Percentiles rank a stretch among this genome's conserved stretches.
Evolutionary conservation across 73 alveolate species (phyloP).

Genomic region (Uronychia binucleata): DNA sequence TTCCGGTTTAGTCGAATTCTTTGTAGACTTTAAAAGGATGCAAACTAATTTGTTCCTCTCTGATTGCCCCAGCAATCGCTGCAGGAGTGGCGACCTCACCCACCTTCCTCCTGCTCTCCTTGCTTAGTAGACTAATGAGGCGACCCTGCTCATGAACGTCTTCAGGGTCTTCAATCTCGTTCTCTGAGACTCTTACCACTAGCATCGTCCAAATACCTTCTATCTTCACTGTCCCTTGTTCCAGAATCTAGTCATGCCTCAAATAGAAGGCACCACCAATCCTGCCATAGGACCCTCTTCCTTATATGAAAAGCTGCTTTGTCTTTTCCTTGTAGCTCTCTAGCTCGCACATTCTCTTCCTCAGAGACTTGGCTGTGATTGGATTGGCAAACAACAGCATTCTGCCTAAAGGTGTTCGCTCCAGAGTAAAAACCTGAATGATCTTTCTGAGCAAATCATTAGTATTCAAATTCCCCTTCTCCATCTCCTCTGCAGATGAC

Average conservation of each 20-base stretch:
- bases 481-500: neutral
- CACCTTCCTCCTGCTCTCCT: neutral
- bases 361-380: neutral
- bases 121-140: neutral
- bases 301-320: neutral
- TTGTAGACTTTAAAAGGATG: neutral
- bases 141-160: neutral
- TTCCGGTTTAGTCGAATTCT: neutral
- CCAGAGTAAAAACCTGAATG: neutral
- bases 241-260: neutral
- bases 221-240: neutral
- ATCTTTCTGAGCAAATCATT: neutral
- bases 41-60: neutral
- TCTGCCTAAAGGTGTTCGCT: neutral
- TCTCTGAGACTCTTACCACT: neutral
- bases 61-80: neutral
- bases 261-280: neutral
- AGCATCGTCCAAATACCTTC: neutral
- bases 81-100: neutral
- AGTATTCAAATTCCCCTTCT: neutral
- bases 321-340: neutral
- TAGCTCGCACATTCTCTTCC: neutral
- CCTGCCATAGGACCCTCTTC: neutral
- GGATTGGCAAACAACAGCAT: neutral
- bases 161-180: neutral